Base-by-base conservation (phyloP, 495 filamentous ascomycete species). In the Echria macrotheca region DNA sequence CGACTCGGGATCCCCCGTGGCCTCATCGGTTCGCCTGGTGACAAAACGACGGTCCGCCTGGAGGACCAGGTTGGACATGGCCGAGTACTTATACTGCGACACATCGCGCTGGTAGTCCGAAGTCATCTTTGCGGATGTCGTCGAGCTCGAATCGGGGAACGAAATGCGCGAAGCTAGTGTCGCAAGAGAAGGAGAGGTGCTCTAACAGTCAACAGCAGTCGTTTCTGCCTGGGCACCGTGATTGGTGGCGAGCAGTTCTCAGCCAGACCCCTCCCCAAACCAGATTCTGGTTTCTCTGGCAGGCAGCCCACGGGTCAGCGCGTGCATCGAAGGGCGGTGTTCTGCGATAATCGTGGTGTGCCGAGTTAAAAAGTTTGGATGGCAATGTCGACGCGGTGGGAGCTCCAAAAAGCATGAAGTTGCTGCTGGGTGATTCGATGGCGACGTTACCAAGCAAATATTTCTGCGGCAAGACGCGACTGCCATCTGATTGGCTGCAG, bases 11-110 rank as follows among this genome's bases (percentile, higher is more conserved):
- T 99, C 94, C 59, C 93, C 93, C 28, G 94, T 96, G 49, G 86
- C 83, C 69, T 99, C 93, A 71, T 99, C 93, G 55, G 84, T 87
- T 55, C 87, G 81, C 58, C 90, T 83, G 47, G 88, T 90, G 57
- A 91, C 83, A 66, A 99, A 97, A 64, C 94, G 85, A 70, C 88
- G 84, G 75, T 99, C 93, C 73, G 89, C 91, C 84, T 96, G 91
- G 80, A 96, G 88, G 66, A 99, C 93, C 89, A 99, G 83, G 82
- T 99, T 99, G 75, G 93, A 97, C 93, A 99, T 99, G 67, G 89
- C 91, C 83, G 89, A 87, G 79, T 99, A 99, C 71, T 99, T 99
- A 78, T 96, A 99, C 72, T 96, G 91, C 60, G 87, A 91, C 44
- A 95, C 84, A 82, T 91, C 86, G 67, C 74, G 73, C 74, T 90